These are phyloP conservation scores for Lipomyces yamadae DNA, from an alignment of 805 yeast genomes.

Conservation along the genomic window DNA sequence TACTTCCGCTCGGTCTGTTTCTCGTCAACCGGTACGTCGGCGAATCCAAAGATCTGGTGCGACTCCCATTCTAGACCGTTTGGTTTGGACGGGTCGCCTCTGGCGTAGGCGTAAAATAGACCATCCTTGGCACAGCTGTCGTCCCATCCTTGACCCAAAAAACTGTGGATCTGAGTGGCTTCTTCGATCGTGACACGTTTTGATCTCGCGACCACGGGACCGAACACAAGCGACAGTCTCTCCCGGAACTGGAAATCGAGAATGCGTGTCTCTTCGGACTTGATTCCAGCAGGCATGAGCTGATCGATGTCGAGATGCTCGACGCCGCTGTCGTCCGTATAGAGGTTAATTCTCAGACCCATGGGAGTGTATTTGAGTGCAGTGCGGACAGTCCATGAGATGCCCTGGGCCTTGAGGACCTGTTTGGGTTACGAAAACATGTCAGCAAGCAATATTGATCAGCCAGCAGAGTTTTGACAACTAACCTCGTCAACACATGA, in stretches of 20 bases:
- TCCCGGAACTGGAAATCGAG: conserved; percentile 25
- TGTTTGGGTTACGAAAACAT: background rate
- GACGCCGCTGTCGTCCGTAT: conserved; percentile 15
- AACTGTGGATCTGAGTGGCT: conserved; percentile 20
- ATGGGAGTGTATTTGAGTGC: conserved; percentile 28
- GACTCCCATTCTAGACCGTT: conserved; percentile 31
- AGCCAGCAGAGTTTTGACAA: no score
- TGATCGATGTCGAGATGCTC: conserved; percentile 30
- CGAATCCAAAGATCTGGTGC: conserved; percentile 33
- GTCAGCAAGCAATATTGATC: background rate
- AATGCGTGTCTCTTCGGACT: conserved; percentile 30
- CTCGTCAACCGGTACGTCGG: conserved; percentile 28
- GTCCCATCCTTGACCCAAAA: conserved; percentile 32
- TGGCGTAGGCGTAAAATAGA: conserved; percentile 22
- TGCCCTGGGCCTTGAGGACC: conserved; percentile 35
- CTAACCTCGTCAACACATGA: conserved; percentile 27
- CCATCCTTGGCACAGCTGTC: conserved; percentile 10
- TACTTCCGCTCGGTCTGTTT: conserved; percentile 30
- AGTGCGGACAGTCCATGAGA: conserved; percentile 31
- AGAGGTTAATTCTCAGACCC: conserved; percentile 14
- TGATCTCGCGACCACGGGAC: conserved; percentile 27
- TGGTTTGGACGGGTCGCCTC: conserved; percentile 32
- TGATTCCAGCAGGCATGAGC: conserved; percentile 28
- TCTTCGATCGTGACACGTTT: conserved; percentile 21
- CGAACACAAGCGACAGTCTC: conserved; percentile 31